phyloP scores from a whole-genome alignment of 2,329 filamentous ascomycete genomes.

The Xylariaceae sp. region DNA sequence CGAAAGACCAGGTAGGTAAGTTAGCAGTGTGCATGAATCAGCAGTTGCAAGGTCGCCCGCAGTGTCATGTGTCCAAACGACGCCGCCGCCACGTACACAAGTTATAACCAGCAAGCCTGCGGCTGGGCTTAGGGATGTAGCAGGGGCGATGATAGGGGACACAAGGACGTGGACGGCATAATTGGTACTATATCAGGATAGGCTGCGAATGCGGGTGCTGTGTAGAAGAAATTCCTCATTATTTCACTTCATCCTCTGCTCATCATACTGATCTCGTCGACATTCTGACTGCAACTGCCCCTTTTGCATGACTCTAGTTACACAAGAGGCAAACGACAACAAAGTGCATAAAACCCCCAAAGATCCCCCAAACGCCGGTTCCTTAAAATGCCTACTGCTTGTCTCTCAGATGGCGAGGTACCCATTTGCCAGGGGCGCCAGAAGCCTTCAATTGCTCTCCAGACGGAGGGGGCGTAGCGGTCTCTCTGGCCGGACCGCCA shows the following conservation, averaged over 20 bases:
- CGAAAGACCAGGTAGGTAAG: no score
- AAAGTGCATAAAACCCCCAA: conserved; percentile 14
- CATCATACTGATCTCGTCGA: conserved; percentile 7
- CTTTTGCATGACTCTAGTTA: conserved; percentile 24
- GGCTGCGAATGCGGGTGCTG: not conserved
- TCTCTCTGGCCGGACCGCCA: conserved; percentile 5
- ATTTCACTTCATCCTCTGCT: no score
- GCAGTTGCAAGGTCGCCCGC: no score
- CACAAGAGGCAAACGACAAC: conserved; percentile 11
- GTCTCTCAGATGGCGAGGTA: conserved; percentile 44
- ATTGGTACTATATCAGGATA: not conserved
- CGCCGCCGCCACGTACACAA: no score
- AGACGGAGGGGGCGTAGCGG: conserved; percentile 13
- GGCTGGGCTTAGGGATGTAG: no score
- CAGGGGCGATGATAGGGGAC: no score
- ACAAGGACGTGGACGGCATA: not conserved
- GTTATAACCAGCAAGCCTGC: no score
- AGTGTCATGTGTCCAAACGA: no score
- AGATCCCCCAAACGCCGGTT: conserved; percentile 25
- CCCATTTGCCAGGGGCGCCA: conserved; percentile 55
- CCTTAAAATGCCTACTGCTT: conserved; percentile 28
- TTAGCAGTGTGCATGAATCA: no score
- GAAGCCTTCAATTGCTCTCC: conserved; percentile 48
- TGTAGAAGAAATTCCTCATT: no score
- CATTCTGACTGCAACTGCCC: not conserved